Conservation (phyloP, 345 rosid species). For the Hypericum perforatum region DNA sequence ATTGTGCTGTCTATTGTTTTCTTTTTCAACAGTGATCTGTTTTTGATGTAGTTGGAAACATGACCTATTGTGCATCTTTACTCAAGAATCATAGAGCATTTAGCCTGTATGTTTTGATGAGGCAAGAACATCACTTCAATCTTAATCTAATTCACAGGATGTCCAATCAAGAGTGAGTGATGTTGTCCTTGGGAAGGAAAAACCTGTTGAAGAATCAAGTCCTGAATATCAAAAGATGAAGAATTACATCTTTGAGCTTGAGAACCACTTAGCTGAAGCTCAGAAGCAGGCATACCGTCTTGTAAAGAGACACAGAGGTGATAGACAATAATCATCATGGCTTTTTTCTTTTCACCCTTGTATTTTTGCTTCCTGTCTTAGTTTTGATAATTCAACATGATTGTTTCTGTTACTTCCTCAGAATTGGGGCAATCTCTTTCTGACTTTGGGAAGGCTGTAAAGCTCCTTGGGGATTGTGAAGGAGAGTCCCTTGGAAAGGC, state of each 20-base stretch:
- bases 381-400: not conserved
- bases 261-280: constrained; percentile 88
- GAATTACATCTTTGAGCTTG: constrained; percentile 85
- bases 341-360: too few relatives aligned
- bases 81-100: too few relatives aligned
- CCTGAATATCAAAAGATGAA: constrained; percentile 89
- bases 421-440: constrained; percentile 85
- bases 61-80: too few relatives aligned
- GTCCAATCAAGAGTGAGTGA: constrained; percentile 91
- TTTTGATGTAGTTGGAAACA: too few relatives aligned
- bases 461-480: constrained; percentile 91
- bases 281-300: constrained; percentile 97
- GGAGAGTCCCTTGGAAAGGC: constrained; percentile 75
- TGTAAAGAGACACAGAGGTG: constrained; percentile 95
- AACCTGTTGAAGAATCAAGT: constrained; percentile 95
- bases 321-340: not conserved
- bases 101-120: too few relatives aligned
- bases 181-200: constrained; percentile 93
- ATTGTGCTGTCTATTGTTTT: too few relatives aligned
- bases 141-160: constrained; percentile 41
- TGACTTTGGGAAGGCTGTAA: constrained; percentile 90
- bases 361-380: too few relatives aligned
- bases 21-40: too few relatives aligned
- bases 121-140: too few relatives aligned
- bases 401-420: constrained; percentile 23